Evolutionary conservation across 225 moss, liverwort and hornwort species (phyloP).

Genomic region (Takakia lepidozioides): DNA sequence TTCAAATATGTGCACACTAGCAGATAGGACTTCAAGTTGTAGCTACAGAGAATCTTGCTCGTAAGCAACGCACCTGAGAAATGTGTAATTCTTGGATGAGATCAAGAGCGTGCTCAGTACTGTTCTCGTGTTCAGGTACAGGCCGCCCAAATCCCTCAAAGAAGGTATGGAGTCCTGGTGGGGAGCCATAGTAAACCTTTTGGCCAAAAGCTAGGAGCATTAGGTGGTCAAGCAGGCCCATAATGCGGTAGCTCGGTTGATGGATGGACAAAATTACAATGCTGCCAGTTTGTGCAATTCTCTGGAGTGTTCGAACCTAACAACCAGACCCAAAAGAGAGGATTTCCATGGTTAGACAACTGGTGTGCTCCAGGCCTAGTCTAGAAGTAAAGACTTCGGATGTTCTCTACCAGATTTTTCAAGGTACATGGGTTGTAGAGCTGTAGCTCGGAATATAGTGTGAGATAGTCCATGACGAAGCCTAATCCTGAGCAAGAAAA

Average conservation of each 20-base stretch:
- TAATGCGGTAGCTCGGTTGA: slow-evolving; percentile 83
- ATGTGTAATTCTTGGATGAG: slow-evolving; percentile 59
- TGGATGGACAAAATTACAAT: slow-evolving; percentile 72
- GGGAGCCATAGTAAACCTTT: slow-evolving; percentile 62
- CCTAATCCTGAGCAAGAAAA: too few species aligned
- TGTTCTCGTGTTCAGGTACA: slow-evolving; percentile 46
- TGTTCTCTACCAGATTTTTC: too few species aligned
- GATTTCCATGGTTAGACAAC: too few species aligned
- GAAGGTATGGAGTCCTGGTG: slow-evolving; percentile 47
- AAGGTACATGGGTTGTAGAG: too few species aligned
- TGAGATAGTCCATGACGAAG: too few species aligned
- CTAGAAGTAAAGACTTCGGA: too few species aligned
- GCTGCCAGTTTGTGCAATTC: slow-evolving; percentile 70
- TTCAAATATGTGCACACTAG: too few species aligned
- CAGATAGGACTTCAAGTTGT: too few species aligned
- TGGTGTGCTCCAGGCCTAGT: too few species aligned
- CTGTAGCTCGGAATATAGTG: too few species aligned
- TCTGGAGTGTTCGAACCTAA: slow-evolving; percentile 58
- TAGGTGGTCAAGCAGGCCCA: slow-evolving; percentile 68
- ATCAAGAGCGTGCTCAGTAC: slow-evolving; percentile 70
- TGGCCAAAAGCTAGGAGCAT: slow-evolving; percentile 78
- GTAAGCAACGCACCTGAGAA: slow-evolving; percentile 21
- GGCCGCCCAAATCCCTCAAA: slow-evolving; percentile 60
- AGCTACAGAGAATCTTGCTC: too few species aligned
- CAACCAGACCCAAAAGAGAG: too few species aligned